These are phyloP conservation scores for Calocybe gangraenosa DNA, from an alignment of 768 basidiomycete genomes.

Conservation along the genomic window DNA sequence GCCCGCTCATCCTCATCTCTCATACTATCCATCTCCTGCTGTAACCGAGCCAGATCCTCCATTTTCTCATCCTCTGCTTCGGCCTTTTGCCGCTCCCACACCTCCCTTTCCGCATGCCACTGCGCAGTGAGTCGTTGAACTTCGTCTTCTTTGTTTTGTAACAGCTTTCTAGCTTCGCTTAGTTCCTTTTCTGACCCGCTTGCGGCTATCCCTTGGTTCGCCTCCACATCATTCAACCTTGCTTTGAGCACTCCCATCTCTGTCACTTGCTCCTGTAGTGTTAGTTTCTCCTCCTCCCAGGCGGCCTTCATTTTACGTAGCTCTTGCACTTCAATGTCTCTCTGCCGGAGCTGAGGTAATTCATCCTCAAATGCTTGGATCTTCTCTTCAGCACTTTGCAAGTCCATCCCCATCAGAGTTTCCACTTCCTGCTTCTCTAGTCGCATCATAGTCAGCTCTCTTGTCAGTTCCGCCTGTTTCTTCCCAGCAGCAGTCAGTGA, in stretches of 20 bases:
- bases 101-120: slow-evolving; percentile 41
- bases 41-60: slow-evolving; percentile 40
- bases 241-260: slow-evolving; percentile 35
- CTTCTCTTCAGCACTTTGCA: slow-evolving; percentile 64
- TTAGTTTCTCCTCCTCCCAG: slow-evolving; percentile 47
- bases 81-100: slow-evolving; percentile 48
- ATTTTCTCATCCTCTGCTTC: slow-evolving; percentile 45
- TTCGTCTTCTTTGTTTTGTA: slow-evolving; percentile 38
- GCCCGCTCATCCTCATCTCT: slow-evolving; percentile 35
- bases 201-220: slow-evolving; percentile 33
- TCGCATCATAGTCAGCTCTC: slow-evolving; percentile 57
- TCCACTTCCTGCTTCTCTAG: slow-evolving; percentile 71
- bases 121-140: slow-evolving; percentile 31
- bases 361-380: slow-evolving; percentile 55
- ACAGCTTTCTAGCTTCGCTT: slow-evolving; percentile 28
- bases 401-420: slow-evolving; percentile 58
- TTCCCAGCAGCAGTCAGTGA: slow-evolving; percentile 55
- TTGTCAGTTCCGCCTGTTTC: slow-evolving; percentile 56
- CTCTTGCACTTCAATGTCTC: slow-evolving; percentile 42
- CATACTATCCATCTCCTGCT: slow-evolving; percentile 45
- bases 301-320: slow-evolving; percentile 44
- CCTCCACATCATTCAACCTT: slow-evolving; percentile 40
- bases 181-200: slow-evolving; percentile 37
- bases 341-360: slow-evolving; percentile 43
- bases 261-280: slow-evolving; percentile 35